Conservation (phyloP, 768 basidiomycete species). For the Sistotremastrum niveocremeum region DNA sequence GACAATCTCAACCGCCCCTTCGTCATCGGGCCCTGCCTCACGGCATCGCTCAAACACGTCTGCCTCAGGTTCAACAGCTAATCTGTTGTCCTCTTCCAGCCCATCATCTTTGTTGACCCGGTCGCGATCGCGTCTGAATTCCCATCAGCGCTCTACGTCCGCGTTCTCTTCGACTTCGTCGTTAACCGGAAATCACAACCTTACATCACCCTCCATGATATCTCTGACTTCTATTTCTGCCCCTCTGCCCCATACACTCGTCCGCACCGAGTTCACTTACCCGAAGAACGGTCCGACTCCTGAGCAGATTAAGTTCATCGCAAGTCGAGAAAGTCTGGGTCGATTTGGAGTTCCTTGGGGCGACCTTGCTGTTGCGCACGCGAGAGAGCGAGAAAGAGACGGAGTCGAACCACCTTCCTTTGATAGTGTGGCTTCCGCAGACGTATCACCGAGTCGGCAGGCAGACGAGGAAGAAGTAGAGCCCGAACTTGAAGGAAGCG, state of each 20-base stretch:
- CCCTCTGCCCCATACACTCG: slow-evolving; percentile 60
- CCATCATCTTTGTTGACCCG: too few relatives aligned
- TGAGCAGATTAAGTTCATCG: slow-evolving; percentile 53
- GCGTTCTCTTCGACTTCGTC: background rate
- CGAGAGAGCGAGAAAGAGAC: slow-evolving; percentile 8
- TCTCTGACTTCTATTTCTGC: slow-evolving; percentile 46
- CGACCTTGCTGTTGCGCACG: slow-evolving; percentile 53
- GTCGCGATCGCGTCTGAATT: slow-evolving; percentile 13
- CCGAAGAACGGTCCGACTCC: slow-evolving; percentile 19
- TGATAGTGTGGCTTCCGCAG: background rate
- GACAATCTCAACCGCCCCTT: too few relatives aligned
- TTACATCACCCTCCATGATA: slow-evolving; percentile 54
- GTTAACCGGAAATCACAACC: slow-evolving; percentile 4
- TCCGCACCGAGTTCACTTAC: slow-evolving; percentile 58
- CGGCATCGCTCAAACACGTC: too few relatives aligned
- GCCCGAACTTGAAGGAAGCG: background rate
- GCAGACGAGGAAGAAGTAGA: background rate
- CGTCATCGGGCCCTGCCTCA: too few relatives aligned
- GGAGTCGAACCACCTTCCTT: background rate
- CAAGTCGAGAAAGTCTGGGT: slow-evolving; percentile 49
- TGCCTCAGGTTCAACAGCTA: too few relatives aligned
- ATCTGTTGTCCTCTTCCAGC: too few relatives aligned
- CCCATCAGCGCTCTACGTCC: slow-evolving; percentile 14
- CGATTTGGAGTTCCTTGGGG: slow-evolving; percentile 71
- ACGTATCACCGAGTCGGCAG: background rate